These are phyloP conservation scores for Aspergillus nomiae DNA, from an alignment of 2,329 filamentous ascomycete species.

Conservation along the genomic window DNA sequence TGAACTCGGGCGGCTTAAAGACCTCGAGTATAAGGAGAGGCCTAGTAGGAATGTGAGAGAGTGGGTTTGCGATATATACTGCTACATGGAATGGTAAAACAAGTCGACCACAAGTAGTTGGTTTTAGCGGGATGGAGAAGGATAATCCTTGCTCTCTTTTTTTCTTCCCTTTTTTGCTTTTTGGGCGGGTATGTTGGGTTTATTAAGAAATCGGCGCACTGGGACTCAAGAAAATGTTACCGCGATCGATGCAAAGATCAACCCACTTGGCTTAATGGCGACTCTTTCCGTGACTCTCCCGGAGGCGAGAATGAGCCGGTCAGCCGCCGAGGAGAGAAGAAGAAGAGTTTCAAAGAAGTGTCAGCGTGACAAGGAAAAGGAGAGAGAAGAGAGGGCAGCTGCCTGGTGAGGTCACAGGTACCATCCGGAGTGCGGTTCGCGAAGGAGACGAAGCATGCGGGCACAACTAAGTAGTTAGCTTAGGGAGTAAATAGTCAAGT, in stretches of 20 bases:
- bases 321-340: conserved; percentile 11
- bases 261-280: conserved; percentile 12
- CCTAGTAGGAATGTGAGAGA: conserved; percentile 6
- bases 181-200: conserved; percentile 2
- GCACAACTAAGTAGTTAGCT: background rate
- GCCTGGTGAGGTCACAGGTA: conserved; percentile 36
- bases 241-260: conserved; percentile 17
- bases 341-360: conserved; percentile 14
- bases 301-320: conserved; percentile 10
- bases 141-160: conserved; percentile 1
- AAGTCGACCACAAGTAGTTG: conserved; percentile 9
- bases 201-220: conserved; percentile 7
- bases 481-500: background rate
- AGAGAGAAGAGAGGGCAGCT: conserved; percentile 32
- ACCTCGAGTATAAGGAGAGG: conserved; percentile 8
- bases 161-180: conserved; percentile 10
- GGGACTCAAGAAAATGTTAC: conserved; percentile 10
- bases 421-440: conserved; percentile 23
- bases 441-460: conserved; percentile 24
- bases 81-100: conserved; percentile 23
- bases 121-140: background rate
- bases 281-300: background rate
- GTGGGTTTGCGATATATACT: conserved; percentile 14
- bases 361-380: conserved; percentile 30
- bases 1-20: conserved; percentile 19